These are phyloP conservation scores for Xylaria digitata DNA, from an alignment of 2,329 filamentous ascomycete species.

Conservation along the genomic window DNA sequence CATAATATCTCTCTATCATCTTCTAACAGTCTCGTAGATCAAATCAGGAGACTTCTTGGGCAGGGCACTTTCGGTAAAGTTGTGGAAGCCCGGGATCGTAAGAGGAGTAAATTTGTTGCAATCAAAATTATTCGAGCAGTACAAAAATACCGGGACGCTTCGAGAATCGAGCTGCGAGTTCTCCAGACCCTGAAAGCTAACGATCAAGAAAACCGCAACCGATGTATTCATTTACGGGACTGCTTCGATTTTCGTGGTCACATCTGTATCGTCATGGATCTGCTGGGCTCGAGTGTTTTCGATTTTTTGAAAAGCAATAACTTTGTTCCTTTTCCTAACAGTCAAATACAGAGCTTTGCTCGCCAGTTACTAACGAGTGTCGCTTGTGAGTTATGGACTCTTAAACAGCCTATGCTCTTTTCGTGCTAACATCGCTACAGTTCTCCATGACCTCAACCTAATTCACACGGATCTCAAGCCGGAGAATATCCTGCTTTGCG, in stretches of 20 bases:
- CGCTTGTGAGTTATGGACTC: slow-evolving; percentile 76
- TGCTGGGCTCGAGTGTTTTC: slow-evolving; percentile 94
- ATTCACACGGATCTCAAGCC: slow-evolving; percentile 88
- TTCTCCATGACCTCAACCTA: slow-evolving; percentile 94
- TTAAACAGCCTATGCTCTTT: background rate
- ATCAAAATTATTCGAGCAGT: slow-evolving; percentile 99
- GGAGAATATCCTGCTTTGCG: slow-evolving; percentile 75
- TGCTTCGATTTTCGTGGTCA: slow-evolving; percentile 98
- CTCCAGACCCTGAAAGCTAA: slow-evolving; percentile 92
- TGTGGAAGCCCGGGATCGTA: slow-evolving; percentile 87
- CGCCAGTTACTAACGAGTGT: slow-evolving; percentile 97
- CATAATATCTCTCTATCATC: background rate
- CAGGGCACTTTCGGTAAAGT: slow-evolving; percentile 99
- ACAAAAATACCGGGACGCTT: slow-evolving; percentile 97
- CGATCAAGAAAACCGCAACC: slow-evolving; percentile 90
- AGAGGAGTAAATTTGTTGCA: slow-evolving; percentile 81
- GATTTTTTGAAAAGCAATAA: slow-evolving; percentile 96
- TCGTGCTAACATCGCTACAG: slow-evolving; percentile 58
- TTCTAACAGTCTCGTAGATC: slow-evolving; percentile 66
- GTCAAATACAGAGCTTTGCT: slow-evolving; percentile 97
- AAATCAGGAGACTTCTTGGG: slow-evolving; percentile 88
- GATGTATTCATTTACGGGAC: slow-evolving; percentile 95
- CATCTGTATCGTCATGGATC: slow-evolving; percentile 85
- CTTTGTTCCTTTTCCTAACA: slow-evolving; percentile 97
- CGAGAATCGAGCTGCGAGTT: slow-evolving; percentile 91